Base-by-base conservation (phyloP, 495 filamentous ascomycete genomes). In the Aspergillus cavernicola region DNA sequence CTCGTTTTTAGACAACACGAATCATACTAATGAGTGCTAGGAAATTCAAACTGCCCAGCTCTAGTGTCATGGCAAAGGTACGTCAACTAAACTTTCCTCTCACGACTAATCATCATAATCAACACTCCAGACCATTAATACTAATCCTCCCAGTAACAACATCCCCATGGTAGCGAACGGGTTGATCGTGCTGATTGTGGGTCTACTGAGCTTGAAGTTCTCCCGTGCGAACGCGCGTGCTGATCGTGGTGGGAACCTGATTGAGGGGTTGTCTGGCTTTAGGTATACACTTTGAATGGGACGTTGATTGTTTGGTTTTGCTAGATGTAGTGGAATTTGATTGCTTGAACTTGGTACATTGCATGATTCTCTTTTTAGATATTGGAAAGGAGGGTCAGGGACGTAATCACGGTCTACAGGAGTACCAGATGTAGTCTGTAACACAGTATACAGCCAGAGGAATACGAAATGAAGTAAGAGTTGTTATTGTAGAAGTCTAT, bases 221-320 rank as follows among this genome's bases (percentile, higher is more conserved):
- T 19, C 41, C 32, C 50, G 61, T 23, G 75, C 80, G 28, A 87
- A 88, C 59, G 70, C 64, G 49, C 56, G 62, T 19, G 76, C 75
- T 42, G 68, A 43, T 26, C 59, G 56, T 29, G 60, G 60, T 11
- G 76, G 73, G 53, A 73, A 64, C n/a, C 29, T 78, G 1, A 67
- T 83, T 23, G 81, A 85, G 44, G 67, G 66, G 13, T 75, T 78
- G 1, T 66, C 70, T 24, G 49, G 53, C 2, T 60, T 60, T 24
- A 51, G 37, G 15, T 60, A 60, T 46, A 63, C 57, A 6, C 43
- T 48, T 31, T 45, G 39, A 42, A 5, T 33, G 11, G 6, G 31
- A 33, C 11, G 4, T 33, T 33, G 31, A 9, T 10, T 10, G 31
- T 33, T 33, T 33, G 31, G 12, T 33, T 5, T 9, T 29, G 26